Base-by-base conservation (phyloP, 208 protist species). In the Crithidia thermophila region DNA sequence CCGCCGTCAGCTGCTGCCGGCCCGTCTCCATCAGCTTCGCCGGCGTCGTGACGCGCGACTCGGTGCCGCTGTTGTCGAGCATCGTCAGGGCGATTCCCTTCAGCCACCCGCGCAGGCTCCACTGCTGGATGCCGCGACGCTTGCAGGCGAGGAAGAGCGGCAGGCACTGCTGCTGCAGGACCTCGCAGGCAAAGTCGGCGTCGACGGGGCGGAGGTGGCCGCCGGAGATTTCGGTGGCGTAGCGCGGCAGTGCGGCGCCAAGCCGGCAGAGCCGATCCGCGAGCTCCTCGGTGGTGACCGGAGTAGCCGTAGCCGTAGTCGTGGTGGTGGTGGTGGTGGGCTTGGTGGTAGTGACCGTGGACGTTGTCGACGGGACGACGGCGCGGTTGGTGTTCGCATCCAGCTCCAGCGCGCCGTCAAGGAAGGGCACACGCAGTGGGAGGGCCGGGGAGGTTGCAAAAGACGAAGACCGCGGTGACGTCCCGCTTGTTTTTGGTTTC, bases 201-300 rank as follows among this genome's bases (percentile, higher is more conserved):
- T 57, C 67, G 34, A 40, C 76, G 6, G 71, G 47, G n/a, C 75
- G 73, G 0, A 75, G 65, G 51, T 66, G 62, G 51, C 37, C 62
- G 56, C 53, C 71, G 43, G 20, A 46, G 31, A 60, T 64, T 53
- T 65, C 50, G 27, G 69, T 75, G 16, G 69, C 63, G 42, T 77
- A 66, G 27, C 70, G 53, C 27, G 74, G 79, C 8, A 91, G 51
- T n/a, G 65, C 49, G 16, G 76, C 66, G 56, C 85, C 85, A 30
- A 87, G 70, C 18, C 85, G 85, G 46, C 80, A 88, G 23, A 88
- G 46, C 10, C 84, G 61, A 55, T 91, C 85, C 5, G 82, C 85
- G 13, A 91, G 53, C 57, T 88, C 85, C 65, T 83, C 85, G n/a
- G 66, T 57, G 8, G 43, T 62, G 34, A 39, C 0, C n/a, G 58